Conservation (phyloP, 306 rosid genomes). For the Acacia melanoxylon region DNA sequence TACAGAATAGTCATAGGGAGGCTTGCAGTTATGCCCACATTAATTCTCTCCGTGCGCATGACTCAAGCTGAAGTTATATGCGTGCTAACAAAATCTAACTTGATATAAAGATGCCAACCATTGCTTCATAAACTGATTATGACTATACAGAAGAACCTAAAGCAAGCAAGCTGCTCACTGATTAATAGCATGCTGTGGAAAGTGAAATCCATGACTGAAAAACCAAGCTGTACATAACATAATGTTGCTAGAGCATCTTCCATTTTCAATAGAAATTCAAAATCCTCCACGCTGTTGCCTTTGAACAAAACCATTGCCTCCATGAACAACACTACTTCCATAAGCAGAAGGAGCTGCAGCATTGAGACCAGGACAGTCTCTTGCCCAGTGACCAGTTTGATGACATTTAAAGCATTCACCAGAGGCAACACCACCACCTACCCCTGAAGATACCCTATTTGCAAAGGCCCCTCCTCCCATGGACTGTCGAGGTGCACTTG, state of each 20-base stretch:
- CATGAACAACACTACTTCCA: conserved; percentile 50
- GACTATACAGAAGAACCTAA: conserved; percentile 3
- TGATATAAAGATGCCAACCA: not conserved
- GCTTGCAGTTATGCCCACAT: not conserved
- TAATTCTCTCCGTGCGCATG: not conserved
- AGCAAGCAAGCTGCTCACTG: not conserved
- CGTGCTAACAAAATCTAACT: not conserved
- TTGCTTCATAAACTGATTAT: not conserved
- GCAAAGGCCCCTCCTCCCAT: conserved; percentile 55
- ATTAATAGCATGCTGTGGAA: not conserved
- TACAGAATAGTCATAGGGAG: not conserved
- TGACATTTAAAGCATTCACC: conserved; percentile 83
- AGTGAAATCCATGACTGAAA: not conserved
- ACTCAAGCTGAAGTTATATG: not conserved
- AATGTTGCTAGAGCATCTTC: not conserved
- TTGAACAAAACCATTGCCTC: conserved; percentile 55
- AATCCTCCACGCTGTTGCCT: conserved; percentile 45
- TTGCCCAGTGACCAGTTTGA: conserved; percentile 82
- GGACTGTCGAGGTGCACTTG: conserved; percentile 43
- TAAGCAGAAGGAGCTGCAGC: conserved; percentile 49
- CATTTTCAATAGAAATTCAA: conserved; percentile 30
- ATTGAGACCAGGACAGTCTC: conserved; percentile 66
- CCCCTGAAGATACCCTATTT: conserved; percentile 48
- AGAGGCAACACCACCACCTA: conserved; percentile 28
- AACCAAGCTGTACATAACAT: too few species aligned